Conservation (phyloP, 495 filamentous ascomycete species). For the Astrocystis sublimbata region DNA sequence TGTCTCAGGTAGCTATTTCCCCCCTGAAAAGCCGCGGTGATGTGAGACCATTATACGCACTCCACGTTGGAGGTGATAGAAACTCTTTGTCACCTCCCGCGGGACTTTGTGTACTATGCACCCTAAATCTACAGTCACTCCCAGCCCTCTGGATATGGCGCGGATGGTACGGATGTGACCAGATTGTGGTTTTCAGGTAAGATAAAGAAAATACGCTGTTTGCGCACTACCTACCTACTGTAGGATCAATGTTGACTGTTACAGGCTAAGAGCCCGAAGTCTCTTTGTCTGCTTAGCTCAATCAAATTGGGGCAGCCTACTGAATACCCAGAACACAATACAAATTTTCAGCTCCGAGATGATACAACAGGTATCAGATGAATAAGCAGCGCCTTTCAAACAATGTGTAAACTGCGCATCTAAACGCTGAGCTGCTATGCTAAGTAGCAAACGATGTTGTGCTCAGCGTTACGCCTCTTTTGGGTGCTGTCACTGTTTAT, state of each 20-base stretch:
- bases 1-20: constrained; percentile 6
- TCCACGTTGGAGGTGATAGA: background rate
- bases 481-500: background rate
- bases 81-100: background rate
- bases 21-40: background rate
- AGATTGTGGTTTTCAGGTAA: background rate
- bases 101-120: background rate
- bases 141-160: background rate
- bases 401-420: background rate
- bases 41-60: background rate
- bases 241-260: too few species aligned
- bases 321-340: background rate
- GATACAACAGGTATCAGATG: too few species aligned
- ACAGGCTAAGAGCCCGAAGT: too few species aligned
- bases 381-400: too few species aligned
- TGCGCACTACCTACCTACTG: too few species aligned
- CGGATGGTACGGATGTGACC: constrained; percentile 9
- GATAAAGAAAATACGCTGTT: background rate
- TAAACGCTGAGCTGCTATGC: background rate
- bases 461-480: background rate
- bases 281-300: background rate
- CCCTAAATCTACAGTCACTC: background rate
- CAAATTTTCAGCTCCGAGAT: too few species aligned
- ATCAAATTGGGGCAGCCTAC: background rate
- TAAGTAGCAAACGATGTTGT: background rate